A percentile compares a stretch with the other conserved stretches of the same genome.
Evolutionary conservation across 2,329 filamentous ascomycete genomes (phyloP).

Genomic region (Colletotrichum cereale): DNA sequence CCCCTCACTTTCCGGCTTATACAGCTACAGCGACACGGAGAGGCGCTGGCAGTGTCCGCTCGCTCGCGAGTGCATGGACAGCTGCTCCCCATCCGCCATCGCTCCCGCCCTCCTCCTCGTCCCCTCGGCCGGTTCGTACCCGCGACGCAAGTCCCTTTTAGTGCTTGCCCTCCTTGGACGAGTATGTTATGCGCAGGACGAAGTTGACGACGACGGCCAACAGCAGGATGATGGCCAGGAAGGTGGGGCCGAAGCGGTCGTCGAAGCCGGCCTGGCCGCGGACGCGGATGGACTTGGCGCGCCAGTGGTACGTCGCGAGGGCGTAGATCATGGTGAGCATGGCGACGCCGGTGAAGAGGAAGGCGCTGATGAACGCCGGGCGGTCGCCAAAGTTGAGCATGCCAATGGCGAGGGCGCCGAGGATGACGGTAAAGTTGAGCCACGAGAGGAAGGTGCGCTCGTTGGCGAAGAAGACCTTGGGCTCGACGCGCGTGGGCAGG

Average conservation of each 20-base stretch:
- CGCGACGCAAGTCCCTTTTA: conserved; percentile 5
- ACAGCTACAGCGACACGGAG: not conserved
- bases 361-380: conserved; percentile 92
- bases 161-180: conserved; percentile 49
- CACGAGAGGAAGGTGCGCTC: conserved; percentile 99
- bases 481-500: conserved; percentile 96
- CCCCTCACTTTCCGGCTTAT: not conserved
- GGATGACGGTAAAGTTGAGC: conserved; percentile 99
- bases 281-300: conserved; percentile 90
- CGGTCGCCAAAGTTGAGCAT: conserved; percentile 98
- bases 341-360: conserved; percentile 92
- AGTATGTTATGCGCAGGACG: conserved; percentile 77
- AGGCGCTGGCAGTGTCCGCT: not conserved
- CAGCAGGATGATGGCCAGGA: conserved; percentile 87
- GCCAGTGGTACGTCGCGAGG: conserved; percentile 95
- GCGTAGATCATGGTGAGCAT: conserved; percentile 98
- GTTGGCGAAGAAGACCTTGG: conserved; percentile 99
- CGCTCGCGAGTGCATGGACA: not conserved
- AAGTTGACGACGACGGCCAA: conserved; percentile 97
- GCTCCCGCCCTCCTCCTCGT: not conserved
- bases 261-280: conserved; percentile 96
- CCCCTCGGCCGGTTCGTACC: not conserved
- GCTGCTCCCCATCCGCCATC: not conserved
- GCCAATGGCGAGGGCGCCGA: conserved; percentile 94
- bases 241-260: conserved; percentile 92